These are phyloP conservation scores for Elsinoe fawcettii DNA, from an alignment of 2,329 filamentous ascomycete genomes.

Conservation along the genomic window DNA sequence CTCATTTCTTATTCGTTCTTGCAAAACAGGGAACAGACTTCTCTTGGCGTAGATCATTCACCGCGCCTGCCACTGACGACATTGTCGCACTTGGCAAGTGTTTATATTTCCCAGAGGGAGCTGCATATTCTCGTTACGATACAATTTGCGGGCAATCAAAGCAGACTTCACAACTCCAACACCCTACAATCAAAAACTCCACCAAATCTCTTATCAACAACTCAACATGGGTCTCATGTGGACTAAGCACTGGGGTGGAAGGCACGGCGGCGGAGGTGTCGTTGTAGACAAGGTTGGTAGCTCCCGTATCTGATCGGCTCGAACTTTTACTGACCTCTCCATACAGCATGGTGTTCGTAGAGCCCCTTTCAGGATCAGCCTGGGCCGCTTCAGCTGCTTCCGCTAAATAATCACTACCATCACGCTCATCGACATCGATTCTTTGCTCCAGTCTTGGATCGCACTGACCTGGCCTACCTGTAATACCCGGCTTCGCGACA, in stretches of 20 bases:
- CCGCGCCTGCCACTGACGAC: conserved; percentile 11
- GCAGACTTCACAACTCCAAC: too few species aligned
- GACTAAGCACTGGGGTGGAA: conserved; percentile 13
- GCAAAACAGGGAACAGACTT: conserved; percentile 4
- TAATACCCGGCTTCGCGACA: too few species aligned
- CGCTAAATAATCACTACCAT: neutral
- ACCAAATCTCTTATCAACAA: neutral
- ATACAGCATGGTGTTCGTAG: conserved; percentile 1
- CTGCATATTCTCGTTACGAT: too few species aligned
- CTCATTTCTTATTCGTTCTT: neutral
- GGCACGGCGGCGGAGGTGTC: conserved; percentile 6
- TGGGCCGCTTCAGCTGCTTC: conserved; percentile 11
- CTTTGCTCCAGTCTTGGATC: too few species aligned
- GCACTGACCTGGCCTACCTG: too few species aligned
- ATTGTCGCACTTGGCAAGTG: neutral
- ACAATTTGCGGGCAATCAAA: too few species aligned
- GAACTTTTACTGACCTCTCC: neutral
- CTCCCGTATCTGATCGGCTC: neutral
- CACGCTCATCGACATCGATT: neutral
- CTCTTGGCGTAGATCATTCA: conserved; percentile 3
- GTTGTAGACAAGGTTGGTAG: conserved; percentile 6
- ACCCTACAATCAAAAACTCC: neutral
- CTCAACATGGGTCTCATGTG: conserved; percentile 10
- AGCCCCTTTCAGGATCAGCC: neutral
- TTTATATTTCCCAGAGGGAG: neutral